Evolutionary conservation across 208 protist species (phyloP).

Genomic region (Leptomonas seymouri): DNA sequence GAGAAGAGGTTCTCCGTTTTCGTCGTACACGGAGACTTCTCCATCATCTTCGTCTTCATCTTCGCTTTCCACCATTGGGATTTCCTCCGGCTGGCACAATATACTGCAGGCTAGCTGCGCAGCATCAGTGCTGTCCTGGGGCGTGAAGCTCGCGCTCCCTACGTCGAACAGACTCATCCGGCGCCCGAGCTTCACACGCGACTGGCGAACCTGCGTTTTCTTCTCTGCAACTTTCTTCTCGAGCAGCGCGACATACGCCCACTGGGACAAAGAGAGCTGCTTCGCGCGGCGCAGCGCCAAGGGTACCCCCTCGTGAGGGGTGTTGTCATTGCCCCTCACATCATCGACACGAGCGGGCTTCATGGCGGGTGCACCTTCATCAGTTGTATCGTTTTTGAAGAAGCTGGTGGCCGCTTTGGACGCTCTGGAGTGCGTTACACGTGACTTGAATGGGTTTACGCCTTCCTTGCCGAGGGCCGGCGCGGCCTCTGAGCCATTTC

Average conservation of each 20-base stretch:
- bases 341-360: not conserved
- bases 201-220: not conserved
- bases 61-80: not conserved
- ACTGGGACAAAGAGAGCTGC: constrained; percentile 14
- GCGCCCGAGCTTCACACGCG: constrained; percentile 3
- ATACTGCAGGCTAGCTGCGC: too few relatives aligned
- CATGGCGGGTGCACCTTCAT: not conserved
- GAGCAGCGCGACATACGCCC: constrained; percentile 13
- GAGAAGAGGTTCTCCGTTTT: constrained; percentile 1
- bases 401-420: not conserved
- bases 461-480: not conserved
- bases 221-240: constrained; percentile 15
- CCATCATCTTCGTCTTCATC: not conserved
- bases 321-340: not conserved
- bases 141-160: too few relatives aligned
- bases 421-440: not conserved
- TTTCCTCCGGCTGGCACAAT: not conserved
- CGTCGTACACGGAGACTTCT: constrained; percentile 22
- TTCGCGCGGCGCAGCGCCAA: constrained; percentile 12
- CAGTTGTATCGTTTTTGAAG: not conserved
- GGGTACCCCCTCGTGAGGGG: not conserved
- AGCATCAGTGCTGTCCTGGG: not conserved
- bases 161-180: not conserved
- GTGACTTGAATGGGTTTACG: not conserved
- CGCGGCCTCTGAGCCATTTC: not conserved